These are phyloP conservation scores for Pisolithus microcarpus DNA, from an alignment of 768 basidiomycete genomes.

Conservation along the genomic window DNA sequence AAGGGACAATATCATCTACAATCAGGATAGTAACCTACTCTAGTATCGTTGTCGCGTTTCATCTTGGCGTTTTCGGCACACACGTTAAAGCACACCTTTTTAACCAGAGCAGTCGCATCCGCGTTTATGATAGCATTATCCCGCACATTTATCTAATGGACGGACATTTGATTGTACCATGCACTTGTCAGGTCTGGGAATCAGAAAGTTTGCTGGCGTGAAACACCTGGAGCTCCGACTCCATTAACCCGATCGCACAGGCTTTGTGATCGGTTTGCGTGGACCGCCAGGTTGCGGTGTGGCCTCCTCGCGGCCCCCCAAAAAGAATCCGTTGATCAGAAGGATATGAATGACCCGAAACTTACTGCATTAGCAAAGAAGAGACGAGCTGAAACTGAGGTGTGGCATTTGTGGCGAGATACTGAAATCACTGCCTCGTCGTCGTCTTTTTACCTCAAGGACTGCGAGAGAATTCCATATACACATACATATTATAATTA, in stretches of 20 bases:
- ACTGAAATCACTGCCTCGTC: too few relatives aligned
- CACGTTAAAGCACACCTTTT: constrained; percentile 3
- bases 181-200: constrained; percentile 20
- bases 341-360: too few relatives aligned
- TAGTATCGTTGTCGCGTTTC: constrained; percentile 5
- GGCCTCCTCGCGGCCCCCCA: constrained; percentile 22
- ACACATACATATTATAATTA: not conserved
- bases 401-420: too few relatives aligned
- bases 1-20: constrained; percentile 15
- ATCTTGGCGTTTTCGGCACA: constrained; percentile 3
- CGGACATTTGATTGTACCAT: constrained; percentile 28
- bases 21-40: constrained; percentile 16
- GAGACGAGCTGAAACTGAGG: too few relatives aligned
- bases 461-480: too few relatives aligned
- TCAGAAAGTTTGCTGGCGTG: constrained; percentile 4
- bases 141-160: constrained; percentile 29
- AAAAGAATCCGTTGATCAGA: constrained; percentile 10
- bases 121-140: constrained; percentile 17
- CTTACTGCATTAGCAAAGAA: constrained; percentile 1
- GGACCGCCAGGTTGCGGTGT: constrained; percentile 23
- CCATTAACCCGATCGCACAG: constrained; percentile 8
- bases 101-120: constrained; percentile 20
- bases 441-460: not conserved
- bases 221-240: constrained; percentile 10
- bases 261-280: constrained; percentile 18